These are phyloP conservation scores for Geotrichum phurueaensis DNA, from an alignment of 1,139 yeast species.

Conservation along the genomic window DNA sequence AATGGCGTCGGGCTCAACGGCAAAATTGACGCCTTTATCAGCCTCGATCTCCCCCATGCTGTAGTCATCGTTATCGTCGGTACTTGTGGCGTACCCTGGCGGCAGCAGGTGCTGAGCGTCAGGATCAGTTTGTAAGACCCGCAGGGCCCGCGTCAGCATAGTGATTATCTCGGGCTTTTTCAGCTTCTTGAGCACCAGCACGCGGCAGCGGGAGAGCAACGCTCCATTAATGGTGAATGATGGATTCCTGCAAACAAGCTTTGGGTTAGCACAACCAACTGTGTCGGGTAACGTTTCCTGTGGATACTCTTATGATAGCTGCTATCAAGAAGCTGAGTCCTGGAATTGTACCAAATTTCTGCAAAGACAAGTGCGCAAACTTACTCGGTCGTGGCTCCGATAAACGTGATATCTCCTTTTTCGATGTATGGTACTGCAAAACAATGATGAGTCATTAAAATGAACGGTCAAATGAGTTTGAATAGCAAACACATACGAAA, in stretches of 20 bases:
- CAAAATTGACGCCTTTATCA: constrained; percentile 35
- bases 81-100: background rate
- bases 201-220: constrained; percentile 77
- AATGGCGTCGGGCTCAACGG: constrained; percentile 51
- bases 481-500: constrained; percentile 55
- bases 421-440: constrained; percentile 36
- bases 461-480: background rate
- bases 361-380: background rate
- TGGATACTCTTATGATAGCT: background rate
- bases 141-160: constrained; percentile 59
- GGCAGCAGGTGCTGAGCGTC: constrained; percentile 19
- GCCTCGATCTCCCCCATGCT: background rate
- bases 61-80: background rate
- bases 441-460: constrained; percentile 19
- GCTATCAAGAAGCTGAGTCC: too few species aligned
- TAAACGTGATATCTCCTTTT: constrained; percentile 40
- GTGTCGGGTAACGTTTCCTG: too few species aligned
- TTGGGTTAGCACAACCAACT: background rate
- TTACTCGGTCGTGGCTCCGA: constrained; percentile 91
- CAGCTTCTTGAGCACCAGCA: constrained; percentile 71
- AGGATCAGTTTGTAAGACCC: constrained; percentile 45
- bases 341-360: too few species aligned
- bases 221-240: constrained; percentile 88
- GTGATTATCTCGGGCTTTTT: constrained; percentile 48
- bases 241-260: constrained; percentile 48